Evolutionary conservation across 2,329 filamentous ascomycete species (phyloP).

Genomic region (Gaeumannomyces sp.): DNA sequence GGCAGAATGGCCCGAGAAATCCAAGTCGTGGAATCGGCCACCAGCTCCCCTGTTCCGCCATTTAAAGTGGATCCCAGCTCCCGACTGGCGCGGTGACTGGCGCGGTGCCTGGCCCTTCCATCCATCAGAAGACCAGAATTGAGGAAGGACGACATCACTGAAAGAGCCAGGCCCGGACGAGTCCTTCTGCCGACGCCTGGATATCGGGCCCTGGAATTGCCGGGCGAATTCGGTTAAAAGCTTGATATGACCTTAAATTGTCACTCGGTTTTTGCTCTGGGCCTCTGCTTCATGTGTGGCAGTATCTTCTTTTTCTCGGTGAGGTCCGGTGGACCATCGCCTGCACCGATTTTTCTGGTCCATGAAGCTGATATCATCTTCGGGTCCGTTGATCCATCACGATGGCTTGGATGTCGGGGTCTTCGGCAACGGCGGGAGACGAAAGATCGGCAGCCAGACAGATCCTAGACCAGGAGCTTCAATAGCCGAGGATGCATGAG

Average conservation of each 20-base stretch:
- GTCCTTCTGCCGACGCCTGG: too few species aligned
- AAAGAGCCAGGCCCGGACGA: too few species aligned
- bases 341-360: too few species aligned
- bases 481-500: slow-evolving; percentile 7
- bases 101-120: background rate
- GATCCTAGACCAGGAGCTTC: background rate
- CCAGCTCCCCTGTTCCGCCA: background rate
- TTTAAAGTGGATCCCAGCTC: background rate
- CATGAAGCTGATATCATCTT: background rate
- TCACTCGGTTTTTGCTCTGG: background rate
- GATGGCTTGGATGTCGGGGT: background rate
- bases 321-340: background rate
- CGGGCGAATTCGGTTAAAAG: too few species aligned
- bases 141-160: too few species aligned
- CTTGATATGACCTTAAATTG: too few species aligned
- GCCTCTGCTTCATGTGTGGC: too few species aligned
- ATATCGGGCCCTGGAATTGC: too few species aligned
- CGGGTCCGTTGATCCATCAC: background rate
- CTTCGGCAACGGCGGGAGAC: too few species aligned
- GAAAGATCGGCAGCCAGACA: too few species aligned
- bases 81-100: background rate
- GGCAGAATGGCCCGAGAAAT: background rate
- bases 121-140: background rate
- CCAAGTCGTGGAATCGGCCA: too few species aligned
- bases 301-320: background rate